These are phyloP conservation scores for Colletotrichum chlorophyti DNA, from an alignment of 2,329 filamentous ascomycete species.

Conservation along the genomic window DNA sequence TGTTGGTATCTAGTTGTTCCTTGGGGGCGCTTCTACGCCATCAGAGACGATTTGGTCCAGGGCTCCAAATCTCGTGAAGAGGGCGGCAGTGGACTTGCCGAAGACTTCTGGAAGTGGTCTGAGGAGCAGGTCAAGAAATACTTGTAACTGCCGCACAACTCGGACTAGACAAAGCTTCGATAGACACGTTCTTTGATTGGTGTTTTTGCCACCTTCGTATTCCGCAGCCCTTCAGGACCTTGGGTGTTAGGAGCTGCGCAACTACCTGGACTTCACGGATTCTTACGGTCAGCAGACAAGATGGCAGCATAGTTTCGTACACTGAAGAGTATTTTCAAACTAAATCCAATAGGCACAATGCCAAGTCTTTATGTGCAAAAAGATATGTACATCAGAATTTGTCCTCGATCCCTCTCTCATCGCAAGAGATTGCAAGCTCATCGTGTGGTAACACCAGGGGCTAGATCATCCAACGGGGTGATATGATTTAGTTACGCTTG, in stretches of 20 bases:
- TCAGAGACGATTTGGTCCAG: slow-evolving; percentile 37
- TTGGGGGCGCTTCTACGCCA: slow-evolving; percentile 43
- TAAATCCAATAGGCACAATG: slow-evolving; percentile 17
- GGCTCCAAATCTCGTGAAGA: slow-evolving; percentile 41
- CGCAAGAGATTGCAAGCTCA: too few relatives aligned
- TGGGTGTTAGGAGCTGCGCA: too few relatives aligned
- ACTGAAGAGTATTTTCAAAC: slow-evolving; percentile 20
- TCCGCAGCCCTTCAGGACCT: too few relatives aligned
- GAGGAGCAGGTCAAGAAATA: slow-evolving; percentile 42
- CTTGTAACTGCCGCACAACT: too few relatives aligned
- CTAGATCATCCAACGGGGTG: too few relatives aligned
- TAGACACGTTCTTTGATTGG: too few relatives aligned
- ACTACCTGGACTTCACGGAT: too few relatives aligned
- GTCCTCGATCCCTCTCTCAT: not conserved
- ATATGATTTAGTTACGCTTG: slow-evolving; percentile 24
- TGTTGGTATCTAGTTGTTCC: slow-evolving; percentile 38
- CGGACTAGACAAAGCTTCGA: too few relatives aligned
- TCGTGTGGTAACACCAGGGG: too few relatives aligned
- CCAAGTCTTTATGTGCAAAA: slow-evolving; percentile 17
- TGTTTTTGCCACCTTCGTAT: too few relatives aligned
- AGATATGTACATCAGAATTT: slow-evolving; percentile 25
- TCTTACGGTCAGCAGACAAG: not conserved
- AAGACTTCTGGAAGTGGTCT: slow-evolving; percentile 50
- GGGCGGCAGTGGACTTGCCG: slow-evolving; percentile 44
- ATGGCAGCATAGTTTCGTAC: not conserved